These are phyloP conservation scores for Candida yuanshanica DNA, from an alignment of 805 yeast species.

Conservation along the genomic window DNA sequence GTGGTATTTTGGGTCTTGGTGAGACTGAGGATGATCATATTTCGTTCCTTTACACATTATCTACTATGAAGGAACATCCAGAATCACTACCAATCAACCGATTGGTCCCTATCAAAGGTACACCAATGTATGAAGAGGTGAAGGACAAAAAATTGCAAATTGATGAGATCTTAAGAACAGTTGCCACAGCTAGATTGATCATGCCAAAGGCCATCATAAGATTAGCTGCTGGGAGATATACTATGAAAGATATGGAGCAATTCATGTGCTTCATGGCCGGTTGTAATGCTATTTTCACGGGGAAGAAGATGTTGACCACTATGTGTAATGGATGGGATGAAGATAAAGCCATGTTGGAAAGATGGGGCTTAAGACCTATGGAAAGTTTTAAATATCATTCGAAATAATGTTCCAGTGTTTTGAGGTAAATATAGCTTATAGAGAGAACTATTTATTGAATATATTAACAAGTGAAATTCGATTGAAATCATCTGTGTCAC, in stretches of 20 bases:
- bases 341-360: slow-evolving; percentile 58
- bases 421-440: too few species aligned
- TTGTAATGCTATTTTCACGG: slow-evolving; percentile 76
- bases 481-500: too few species aligned
- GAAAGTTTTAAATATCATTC: slow-evolving; percentile 30
- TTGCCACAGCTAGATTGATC: slow-evolving; percentile 68
- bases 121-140: slow-evolving; percentile 62
- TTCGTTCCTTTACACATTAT: slow-evolving; percentile 58
- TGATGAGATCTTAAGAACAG: slow-evolving; percentile 59
- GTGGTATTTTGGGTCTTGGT: slow-evolving; percentile 76
- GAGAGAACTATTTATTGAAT: too few species aligned
- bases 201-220: slow-evolving; percentile 72
- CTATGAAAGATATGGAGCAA: slow-evolving; percentile 75
- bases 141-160: slow-evolving; percentile 42
- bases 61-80: slow-evolving; percentile 69
- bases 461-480: too few species aligned
- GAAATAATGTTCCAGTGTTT: slow-evolving; percentile 2
- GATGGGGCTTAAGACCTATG: slow-evolving; percentile 67
- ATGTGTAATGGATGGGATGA: slow-evolving; percentile 84
- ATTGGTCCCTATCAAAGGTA: slow-evolving; percentile 73
- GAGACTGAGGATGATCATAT: slow-evolving; percentile 69
- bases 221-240: slow-evolving; percentile 75
- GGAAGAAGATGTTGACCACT: slow-evolving; percentile 76
- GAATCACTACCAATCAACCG: slow-evolving; percentile 79
- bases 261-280: slow-evolving; percentile 73